Percentiles rank a stretch among this genome's conserved stretches.
These are phyloP conservation scores for Pyrenochaeta sp. DNA, from an alignment of 2,329 filamentous ascomycete genomes.

Conservation along the genomic window DNA sequence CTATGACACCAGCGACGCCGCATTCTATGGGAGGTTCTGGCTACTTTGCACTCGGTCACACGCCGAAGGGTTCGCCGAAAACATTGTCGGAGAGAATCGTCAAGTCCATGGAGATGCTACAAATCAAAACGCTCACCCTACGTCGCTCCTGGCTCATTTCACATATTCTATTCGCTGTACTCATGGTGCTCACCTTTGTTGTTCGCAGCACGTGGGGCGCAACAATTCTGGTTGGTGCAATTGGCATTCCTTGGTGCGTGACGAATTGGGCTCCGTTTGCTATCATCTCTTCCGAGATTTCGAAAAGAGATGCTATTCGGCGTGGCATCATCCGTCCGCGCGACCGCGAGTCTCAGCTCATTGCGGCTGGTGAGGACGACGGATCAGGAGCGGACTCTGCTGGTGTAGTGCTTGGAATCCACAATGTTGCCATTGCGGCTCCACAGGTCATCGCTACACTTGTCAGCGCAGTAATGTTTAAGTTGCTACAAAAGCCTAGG, in stretches of 20 bases:
- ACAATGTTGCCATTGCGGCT: conserved; percentile 92
- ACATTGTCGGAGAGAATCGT: conserved; percentile 33
- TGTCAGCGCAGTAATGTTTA: conserved; percentile 84
- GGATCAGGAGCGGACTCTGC: conserved; percentile 75
- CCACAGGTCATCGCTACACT: conserved; percentile 92
- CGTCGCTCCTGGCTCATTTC: conserved; percentile 87
- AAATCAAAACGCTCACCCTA: conserved; percentile 84
- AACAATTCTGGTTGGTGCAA: conserved; percentile 78
- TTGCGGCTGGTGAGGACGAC: conserved; percentile 59
- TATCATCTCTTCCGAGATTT: conserved; percentile 92
- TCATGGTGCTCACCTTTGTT: conserved; percentile 85
- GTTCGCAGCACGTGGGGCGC: conserved; percentile 75
- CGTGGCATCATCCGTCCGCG: conserved; percentile 58
- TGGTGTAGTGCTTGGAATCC: conserved; percentile 90
- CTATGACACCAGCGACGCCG: conserved; percentile 45
- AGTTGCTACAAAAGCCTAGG: conserved; percentile 83
- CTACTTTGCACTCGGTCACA: conserved; percentile 42
- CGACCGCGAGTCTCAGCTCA: conserved; percentile 49
- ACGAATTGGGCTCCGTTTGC: conserved; percentile 96
- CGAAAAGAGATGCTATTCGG: conserved; percentile 76
- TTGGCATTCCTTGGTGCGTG: conserved; percentile 91
- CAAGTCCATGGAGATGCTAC: conserved; percentile 66
- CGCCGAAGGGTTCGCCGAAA: conserved; percentile 26
- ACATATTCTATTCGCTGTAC: conserved; percentile 80
- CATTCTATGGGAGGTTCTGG: conserved; percentile 44